phyloP scores from a whole-genome alignment of 768 basidiomycete species.

The Boletus subcaerulescens region DNA sequence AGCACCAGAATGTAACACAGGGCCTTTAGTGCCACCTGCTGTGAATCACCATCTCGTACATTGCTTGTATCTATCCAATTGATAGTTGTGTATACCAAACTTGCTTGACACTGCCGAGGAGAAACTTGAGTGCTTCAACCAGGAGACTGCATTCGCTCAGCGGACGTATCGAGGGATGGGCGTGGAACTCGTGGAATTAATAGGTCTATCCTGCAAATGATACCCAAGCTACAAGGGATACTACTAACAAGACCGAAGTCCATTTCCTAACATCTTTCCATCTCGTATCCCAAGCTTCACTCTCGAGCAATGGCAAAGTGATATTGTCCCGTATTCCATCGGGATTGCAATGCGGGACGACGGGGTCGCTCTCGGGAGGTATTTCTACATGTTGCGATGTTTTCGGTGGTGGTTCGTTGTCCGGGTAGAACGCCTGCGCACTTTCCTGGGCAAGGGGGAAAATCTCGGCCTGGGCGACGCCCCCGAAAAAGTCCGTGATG shows the following conservation, averaged over 20 bases:
- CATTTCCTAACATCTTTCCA: slow-evolving; percentile 31
- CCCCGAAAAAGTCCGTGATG: slow-evolving; percentile 87
- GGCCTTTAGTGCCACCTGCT: not conserved
- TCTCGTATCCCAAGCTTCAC: slow-evolving; percentile 9
- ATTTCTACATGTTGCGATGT: not conserved
- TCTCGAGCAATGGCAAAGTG: not conserved
- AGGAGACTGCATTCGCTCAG: no score
- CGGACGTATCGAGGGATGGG: no score
- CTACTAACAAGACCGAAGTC: slow-evolving; percentile 26
- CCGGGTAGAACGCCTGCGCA: not conserved
- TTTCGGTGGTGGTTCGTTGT: not conserved
- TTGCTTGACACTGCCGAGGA: not conserved
- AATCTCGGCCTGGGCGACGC: slow-evolving; percentile 81
- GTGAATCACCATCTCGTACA: not conserved
- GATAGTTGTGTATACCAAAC: not conserved
- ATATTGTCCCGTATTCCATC: not conserved
- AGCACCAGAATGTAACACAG: not conserved
- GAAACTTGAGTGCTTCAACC: no score
- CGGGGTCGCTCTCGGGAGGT: not conserved
- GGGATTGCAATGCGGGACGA: not conserved
- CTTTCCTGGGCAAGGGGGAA: slow-evolving; percentile 18
- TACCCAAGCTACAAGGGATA: slow-evolving; percentile 28
- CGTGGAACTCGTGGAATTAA: not conserved
- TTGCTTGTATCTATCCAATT: not conserved
- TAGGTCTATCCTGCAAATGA: slow-evolving; percentile 17